phyloP scores from a whole-genome alignment of 768 basidiomycete genomes.

The Hydnum rufescens region DNA sequence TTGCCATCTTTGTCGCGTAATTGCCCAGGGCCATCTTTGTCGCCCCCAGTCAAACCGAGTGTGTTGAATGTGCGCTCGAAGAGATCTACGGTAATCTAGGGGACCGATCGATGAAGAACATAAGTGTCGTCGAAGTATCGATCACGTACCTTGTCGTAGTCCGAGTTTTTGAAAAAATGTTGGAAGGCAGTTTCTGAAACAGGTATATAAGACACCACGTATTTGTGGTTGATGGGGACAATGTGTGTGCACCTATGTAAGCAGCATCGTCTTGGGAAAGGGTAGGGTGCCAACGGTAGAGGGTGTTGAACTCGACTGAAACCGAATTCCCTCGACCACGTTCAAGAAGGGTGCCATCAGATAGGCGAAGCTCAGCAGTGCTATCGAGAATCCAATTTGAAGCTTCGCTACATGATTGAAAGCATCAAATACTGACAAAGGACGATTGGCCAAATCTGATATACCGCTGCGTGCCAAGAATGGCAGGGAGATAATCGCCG shows the following conservation, averaged over 20 bases:
- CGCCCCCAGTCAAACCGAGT: too few species aligned
- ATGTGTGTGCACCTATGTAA: constrained; percentile 7
- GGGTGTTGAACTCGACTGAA: constrained; percentile 10
- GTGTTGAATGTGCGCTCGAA: neutral
- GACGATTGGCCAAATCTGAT: too few species aligned
- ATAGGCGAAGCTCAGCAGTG: constrained; percentile 2
- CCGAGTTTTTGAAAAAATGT: neutral
- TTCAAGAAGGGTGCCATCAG: constrained; percentile 30
- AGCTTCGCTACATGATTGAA: too few species aligned
- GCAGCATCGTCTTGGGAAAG: constrained; percentile 7
- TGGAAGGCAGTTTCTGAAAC: neutral
- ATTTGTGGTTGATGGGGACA: neutral
- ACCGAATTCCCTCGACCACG: constrained; percentile 26
- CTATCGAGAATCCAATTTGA: neutral
- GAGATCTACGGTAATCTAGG: neutral
- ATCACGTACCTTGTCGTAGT: neutral
- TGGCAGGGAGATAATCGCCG: constrained; percentile 10
- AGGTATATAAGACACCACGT: neutral
- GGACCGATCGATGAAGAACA: neutral
- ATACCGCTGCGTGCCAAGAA: constrained; percentile 6
- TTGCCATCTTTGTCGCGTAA: neutral
- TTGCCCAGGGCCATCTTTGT: too few species aligned
- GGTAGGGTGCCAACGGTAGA: constrained; percentile 12
- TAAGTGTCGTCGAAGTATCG: neutral
- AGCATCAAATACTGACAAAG: too few species aligned